A percentile compares a stretch with the other conserved stretches of the same genome.
These are phyloP conservation scores for Mycosphaerelloides madeirae DNA, from an alignment of 2,329 filamentous ascomycete genomes.

Conservation along the genomic window DNA sequence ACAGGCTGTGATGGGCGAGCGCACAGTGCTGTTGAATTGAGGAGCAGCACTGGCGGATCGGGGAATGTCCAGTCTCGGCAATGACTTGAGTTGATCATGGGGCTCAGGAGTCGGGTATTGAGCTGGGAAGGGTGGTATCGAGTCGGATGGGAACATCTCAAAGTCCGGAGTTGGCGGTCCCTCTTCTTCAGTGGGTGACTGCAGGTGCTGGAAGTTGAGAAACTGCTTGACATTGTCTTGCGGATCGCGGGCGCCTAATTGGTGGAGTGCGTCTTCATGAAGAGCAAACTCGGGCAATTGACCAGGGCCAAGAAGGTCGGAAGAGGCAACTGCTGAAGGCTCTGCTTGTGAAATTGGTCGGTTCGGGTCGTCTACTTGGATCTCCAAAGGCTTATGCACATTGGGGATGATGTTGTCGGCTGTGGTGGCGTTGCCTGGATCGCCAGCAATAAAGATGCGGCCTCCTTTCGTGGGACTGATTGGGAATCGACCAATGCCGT, in stretches of 20 bases:
- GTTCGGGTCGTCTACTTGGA: conserved; percentile 29
- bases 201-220: conserved; percentile 72
- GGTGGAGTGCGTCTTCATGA: conserved; percentile 67
- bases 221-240: conserved; percentile 94
- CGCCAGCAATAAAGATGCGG: conserved; percentile 70
- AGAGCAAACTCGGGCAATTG: conserved; percentile 60
- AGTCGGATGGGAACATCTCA: conserved; percentile 22
- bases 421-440: conserved; percentile 71
- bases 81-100: conserved; percentile 48
- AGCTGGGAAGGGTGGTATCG: conserved; percentile 24
- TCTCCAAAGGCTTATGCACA: conserved; percentile 37
- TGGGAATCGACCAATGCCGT: conserved; percentile 51
- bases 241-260: conserved; percentile 67
- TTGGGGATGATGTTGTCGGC: conserved; percentile 50
- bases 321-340: conserved; percentile 84
- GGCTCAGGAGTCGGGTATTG: conserved; percentile 37
- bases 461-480: conserved; percentile 59
- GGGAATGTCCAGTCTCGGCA: conserved; percentile 56
- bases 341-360: conserved; percentile 70
- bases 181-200: conserved; percentile 45
- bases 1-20: conserved; percentile 35
- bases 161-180: conserved; percentile 63
- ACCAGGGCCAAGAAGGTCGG: conserved; percentile 76
- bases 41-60: conserved; percentile 35
- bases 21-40: conserved; percentile 25